Evolutionary conservation across 116 monocot species (phyloP).

Genomic region (Zostera marina): DNA sequence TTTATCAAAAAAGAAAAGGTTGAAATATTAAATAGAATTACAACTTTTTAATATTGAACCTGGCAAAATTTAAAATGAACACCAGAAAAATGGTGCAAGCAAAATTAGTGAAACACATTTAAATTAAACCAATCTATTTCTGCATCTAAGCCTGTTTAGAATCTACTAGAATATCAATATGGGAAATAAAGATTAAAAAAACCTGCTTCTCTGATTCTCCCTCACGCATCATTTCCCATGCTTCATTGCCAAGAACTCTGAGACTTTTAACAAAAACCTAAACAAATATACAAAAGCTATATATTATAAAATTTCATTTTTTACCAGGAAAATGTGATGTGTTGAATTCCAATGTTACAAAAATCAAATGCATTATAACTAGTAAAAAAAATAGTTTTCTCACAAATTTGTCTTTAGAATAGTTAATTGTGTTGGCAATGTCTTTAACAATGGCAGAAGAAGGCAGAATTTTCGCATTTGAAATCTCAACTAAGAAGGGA

Average conservation of each 20-base stretch:
- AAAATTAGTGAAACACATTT: too few relatives aligned
- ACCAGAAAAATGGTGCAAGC: too few relatives aligned
- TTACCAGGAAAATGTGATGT: too few relatives aligned
- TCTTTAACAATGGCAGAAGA: constrained; percentile 33
- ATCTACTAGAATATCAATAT: neutral
- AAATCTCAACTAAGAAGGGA: constrained; percentile 84
- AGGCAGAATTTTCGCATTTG: constrained; percentile 48
- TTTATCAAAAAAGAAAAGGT: too few relatives aligned
- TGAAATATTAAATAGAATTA: neutral
- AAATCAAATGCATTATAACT: neutral
- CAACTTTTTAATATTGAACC: neutral
- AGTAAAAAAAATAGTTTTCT: constrained; percentile 1
- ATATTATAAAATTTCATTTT: neutral
- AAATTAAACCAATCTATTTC: too few relatives aligned
- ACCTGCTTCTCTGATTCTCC: constrained; percentile 99
- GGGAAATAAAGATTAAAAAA: neutral
- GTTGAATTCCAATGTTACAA: neutral
- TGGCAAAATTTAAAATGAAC: too few relatives aligned
- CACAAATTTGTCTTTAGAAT: constrained; percentile 56
- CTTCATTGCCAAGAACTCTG: constrained; percentile 52
- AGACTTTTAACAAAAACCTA: constrained; percentile 71
- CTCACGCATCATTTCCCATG: constrained; percentile 82
- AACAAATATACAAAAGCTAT: neutral
- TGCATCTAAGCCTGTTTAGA: neutral
- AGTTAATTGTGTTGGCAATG: constrained; percentile 56